These are phyloP conservation scores for Fraxinus sp. DNA, from an alignment of 305 asterid genomes.

Conservation along the genomic window DNA sequence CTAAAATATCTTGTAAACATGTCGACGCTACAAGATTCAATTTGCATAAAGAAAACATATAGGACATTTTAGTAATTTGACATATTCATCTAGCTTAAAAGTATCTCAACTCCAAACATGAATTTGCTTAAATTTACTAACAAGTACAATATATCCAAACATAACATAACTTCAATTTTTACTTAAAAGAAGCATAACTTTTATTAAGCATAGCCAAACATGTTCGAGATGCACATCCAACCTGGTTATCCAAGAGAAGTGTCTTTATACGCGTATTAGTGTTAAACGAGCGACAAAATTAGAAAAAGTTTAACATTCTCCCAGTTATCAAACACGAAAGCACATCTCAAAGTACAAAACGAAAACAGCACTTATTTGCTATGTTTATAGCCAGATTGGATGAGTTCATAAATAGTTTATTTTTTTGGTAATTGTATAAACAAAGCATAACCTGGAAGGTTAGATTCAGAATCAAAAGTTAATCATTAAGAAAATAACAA, in stretches of 20 bases:
- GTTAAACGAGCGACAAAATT: not conserved
- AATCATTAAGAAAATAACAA: slow-evolving; percentile 4
- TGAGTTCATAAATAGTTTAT: not conserved
- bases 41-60: not conserved
- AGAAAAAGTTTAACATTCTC: not conserved
- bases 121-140: not conserved
- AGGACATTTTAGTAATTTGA: not conserved
- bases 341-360: not conserved
- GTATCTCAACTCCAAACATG: not conserved
- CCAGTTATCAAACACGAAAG: not conserved
- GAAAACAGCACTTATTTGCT: not conserved
- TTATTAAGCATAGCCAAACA: not conserved
- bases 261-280: not conserved
- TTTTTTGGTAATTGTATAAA: not conserved
- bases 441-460: not conserved
- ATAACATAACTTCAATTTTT: not conserved
- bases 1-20: not conserved
- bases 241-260: not conserved
- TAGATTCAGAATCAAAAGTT: not conserved
- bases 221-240: not conserved
- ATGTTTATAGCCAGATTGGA: not conserved
- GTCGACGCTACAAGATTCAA: not conserved
- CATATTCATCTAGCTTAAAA: not conserved
- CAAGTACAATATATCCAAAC: not conserved
- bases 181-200: not conserved